A percentile compares a stretch with the other conserved stretches of the same genome.
Conservation (phyloP, 1,139 yeast genomes). For the Hyphopichia khmerensis region DNA sequence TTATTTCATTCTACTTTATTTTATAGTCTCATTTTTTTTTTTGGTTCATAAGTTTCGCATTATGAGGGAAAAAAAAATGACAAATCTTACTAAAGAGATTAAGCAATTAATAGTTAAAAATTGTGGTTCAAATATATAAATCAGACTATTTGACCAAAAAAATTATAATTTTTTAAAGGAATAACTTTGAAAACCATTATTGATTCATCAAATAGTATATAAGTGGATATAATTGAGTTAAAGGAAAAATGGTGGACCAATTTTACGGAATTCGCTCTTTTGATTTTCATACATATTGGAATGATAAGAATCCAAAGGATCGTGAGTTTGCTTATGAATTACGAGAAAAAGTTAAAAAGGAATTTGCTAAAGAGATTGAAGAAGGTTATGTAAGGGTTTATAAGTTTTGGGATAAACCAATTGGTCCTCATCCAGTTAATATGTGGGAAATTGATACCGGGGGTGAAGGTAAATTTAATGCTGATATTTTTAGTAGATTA, state of each 20-base stretch:
- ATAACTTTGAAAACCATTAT: no score
- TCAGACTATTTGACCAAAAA: no score
- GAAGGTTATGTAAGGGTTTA: slow-evolving; percentile 43
- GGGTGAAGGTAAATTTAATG: slow-evolving; percentile 10
- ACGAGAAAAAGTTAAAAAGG: slow-evolving; percentile 38
- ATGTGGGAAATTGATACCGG: slow-evolving; percentile 46
- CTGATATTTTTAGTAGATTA: slow-evolving; percentile 25
- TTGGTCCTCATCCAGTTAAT: slow-evolving; percentile 58
- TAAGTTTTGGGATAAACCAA: slow-evolving; percentile 48
- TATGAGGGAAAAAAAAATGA: background rate
- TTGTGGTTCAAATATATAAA: no score
- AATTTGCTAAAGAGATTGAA: slow-evolving; percentile 46
- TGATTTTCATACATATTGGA: slow-evolving; percentile 59
- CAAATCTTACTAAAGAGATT: background rate
- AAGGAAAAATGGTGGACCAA: background rate
- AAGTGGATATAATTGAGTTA: no score
- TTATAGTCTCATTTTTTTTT: no score
- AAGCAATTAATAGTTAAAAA: no score
- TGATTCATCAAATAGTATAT: no score
- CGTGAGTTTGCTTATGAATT: slow-evolving; percentile 35
- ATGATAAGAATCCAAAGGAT: slow-evolving; percentile 34
- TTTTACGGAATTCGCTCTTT: slow-evolving; percentile 30
- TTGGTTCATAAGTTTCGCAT: no score
- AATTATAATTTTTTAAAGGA: no score
- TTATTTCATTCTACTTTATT: background rate